Percentiles rank a stretch among this genome's conserved stretches.
Evolutionary conservation across 495 filamentous ascomycete genomes (phyloP).

Genomic region (Tirmania nivea): DNA sequence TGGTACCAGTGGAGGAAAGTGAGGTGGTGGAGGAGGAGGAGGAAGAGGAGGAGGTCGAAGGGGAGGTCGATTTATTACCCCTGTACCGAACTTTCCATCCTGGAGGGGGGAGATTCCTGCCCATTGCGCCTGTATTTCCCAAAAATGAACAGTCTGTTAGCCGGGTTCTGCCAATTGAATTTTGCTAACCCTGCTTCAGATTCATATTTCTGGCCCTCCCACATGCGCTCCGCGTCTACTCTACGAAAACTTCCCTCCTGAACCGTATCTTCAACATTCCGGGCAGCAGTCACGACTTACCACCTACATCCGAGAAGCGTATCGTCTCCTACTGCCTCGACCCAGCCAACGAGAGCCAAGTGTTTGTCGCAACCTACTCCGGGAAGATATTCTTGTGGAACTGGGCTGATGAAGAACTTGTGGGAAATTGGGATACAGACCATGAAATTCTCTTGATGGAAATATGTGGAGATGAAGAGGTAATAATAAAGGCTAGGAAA

Average conservation of each 20-base stretch:
- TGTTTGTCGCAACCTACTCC: slow-evolving; percentile 48
- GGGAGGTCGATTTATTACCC: not conserved
- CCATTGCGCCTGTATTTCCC: slow-evolving; percentile 60
- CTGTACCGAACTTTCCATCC: slow-evolving; percentile 16
- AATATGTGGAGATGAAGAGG: slow-evolving; percentile 11
- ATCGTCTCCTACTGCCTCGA: slow-evolving; percentile 39
- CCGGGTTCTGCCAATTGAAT: slow-evolving; percentile 1
- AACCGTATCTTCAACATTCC: slow-evolving; percentile 35
- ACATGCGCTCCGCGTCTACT: slow-evolving; percentile 55
- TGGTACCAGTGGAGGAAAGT: too few relatives aligned
- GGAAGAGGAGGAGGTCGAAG: not conserved
- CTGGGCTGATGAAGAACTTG: slow-evolving; percentile 40
- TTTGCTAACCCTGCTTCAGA: slow-evolving; percentile 26
- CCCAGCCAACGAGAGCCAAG: slow-evolving; percentile 29
- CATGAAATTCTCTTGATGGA: slow-evolving; percentile 21
- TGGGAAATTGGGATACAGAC: slow-evolving; percentile 28
- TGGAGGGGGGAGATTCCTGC: slow-evolving; percentile 44
- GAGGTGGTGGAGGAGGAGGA: too few relatives aligned
- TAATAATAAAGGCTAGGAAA: not conserved
- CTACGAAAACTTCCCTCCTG: slow-evolving; percentile 56
- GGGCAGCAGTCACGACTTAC: slow-evolving; percentile 6
- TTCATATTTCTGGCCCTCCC: slow-evolving; percentile 44
- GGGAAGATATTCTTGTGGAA: slow-evolving; percentile 51
- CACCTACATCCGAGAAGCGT: slow-evolving; percentile 11
- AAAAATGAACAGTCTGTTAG: slow-evolving; percentile 52